Conservation (phyloP, 2,329 filamentous ascomycete genomes). For the Talaromyces rugulosus region DNA sequence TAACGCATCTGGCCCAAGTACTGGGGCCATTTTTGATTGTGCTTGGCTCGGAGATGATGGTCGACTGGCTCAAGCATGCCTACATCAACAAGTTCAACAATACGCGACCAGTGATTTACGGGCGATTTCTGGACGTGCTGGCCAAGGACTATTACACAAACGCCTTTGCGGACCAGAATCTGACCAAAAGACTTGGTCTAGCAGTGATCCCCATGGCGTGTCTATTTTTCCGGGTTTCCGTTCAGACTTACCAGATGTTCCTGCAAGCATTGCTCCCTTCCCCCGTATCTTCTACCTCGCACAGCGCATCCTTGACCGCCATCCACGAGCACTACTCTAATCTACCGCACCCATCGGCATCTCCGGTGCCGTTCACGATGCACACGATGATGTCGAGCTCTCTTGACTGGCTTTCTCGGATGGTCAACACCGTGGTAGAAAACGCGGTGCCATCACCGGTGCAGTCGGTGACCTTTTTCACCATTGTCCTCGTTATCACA, state of each 20-base stretch:
- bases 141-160: conserved; percentile 98
- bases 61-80: conserved; percentile 94
- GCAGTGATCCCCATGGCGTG: conserved; percentile 91
- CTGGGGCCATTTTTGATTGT: conserved; percentile 91
- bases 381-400: conserved; percentile 55
- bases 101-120: conserved; percentile 84
- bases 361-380: conserved; percentile 56
- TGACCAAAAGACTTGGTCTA: conserved; percentile 83
- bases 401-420: conserved; percentile 38
- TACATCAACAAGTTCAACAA: conserved; percentile 99
- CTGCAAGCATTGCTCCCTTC: conserved; percentile 79
- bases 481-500: conserved; percentile 79
- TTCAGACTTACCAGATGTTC: conserved; percentile 99
- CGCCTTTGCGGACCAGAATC: conserved; percentile 83
- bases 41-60: conserved; percentile 90
- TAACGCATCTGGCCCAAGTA: conserved; percentile 64
- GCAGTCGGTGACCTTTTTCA: conserved; percentile 47
- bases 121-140: conserved; percentile 83
- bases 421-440: conserved; percentile 37
- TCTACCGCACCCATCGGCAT: conserved; percentile 65
- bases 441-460: conserved; percentile 40
- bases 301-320: conserved; percentile 36
- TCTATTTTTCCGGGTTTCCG: conserved; percentile 85
- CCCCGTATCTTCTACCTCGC: conserved; percentile 49
- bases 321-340: conserved; percentile 49